Base-by-base conservation (phyloP, 345 rosid species). In the Salix udensis region DNA sequence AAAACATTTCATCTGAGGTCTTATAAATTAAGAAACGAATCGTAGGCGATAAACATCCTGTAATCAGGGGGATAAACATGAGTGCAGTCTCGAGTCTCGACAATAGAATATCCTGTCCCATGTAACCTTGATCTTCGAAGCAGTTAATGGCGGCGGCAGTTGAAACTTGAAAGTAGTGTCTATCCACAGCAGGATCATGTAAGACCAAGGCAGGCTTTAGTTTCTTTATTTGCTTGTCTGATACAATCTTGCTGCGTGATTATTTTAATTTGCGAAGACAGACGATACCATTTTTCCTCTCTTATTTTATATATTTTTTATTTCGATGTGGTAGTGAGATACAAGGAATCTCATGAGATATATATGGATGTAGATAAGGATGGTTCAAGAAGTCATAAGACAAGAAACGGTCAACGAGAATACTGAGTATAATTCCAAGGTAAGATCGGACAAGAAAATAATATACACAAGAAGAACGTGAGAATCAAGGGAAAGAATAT, bases 161-260 rank as follows among this genome's bases (percentile, higher is more conserved):
- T 44, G 62, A 75, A 23, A 44, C 4, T 37, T 44, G 62, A 75
- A 23, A 64, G 30, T 10, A 34, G 76, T 76, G 83, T 65, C 78
- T 76, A 67, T 74, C 73, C 78, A 21, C 26, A 28, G 26, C 24
- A 40, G 21, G 28, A 6, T 65, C 24, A 62, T 5, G 14, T 15
- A 4, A 48, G 66, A 16, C 58, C 58, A 75, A 26, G 37, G 34
- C 77, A 23, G 74, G 34, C 65, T 65, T 1, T 19, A 1, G 1
- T 2, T 3, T 70, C 55, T 19, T 68, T n/a, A 31, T 16, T 23
- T 21, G 55, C 61, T 67, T 75, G 61, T 68, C 31, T 1, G 26
- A 15, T 60, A 53, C 4, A 24, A 7, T 70, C 34, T 52, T 21
- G 34, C 40, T 1, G 8, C 30, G 62, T 55, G 62, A 55, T 55